Evolutionary conservation across 2,329 filamentous ascomycete genomes (phyloP).

Genomic region (Ceratocystis colombiana): DNA sequence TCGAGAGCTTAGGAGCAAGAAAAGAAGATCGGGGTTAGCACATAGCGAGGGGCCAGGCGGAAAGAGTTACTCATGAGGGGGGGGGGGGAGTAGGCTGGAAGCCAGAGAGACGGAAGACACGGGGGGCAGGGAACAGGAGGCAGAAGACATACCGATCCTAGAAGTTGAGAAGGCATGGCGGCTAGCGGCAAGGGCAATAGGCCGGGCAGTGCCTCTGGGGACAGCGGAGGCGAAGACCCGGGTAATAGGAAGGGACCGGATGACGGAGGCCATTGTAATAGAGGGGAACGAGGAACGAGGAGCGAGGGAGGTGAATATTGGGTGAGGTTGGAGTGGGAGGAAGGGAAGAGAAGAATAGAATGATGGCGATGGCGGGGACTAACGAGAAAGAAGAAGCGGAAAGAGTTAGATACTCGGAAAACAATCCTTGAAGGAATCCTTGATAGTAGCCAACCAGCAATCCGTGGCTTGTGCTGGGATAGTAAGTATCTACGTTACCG

Average conservation of each 20-base stretch:
- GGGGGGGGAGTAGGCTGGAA: constrained; percentile 1
- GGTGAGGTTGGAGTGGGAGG: not conserved
- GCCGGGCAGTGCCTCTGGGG: constrained; percentile 35
- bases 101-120: constrained; percentile 15
- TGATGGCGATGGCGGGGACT: not conserved
- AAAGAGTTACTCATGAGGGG: not conserved
- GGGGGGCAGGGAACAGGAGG: constrained; percentile 9
- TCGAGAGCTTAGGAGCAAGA: constrained; percentile 41
- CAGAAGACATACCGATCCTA: constrained; percentile 32
- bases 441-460: not conserved
- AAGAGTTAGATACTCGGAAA: constrained; percentile 20
- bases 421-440: constrained; percentile 15
- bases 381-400: constrained; percentile 14
- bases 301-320: not conserved
- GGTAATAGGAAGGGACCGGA: constrained; percentile 44
- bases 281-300: constrained; percentile 14
- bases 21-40: not conserved
- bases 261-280: constrained; percentile 50
- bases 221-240: constrained; percentile 35
- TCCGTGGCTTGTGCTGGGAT: not conserved
- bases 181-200: constrained; percentile 37
- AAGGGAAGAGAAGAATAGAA: constrained; percentile 15
- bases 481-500: not conserved
- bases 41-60: not conserved
- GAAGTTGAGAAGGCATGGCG: constrained; percentile 36